Base-by-base conservation (phyloP, 108 stramenopile species). In the Conticribra guillardii region DNA sequence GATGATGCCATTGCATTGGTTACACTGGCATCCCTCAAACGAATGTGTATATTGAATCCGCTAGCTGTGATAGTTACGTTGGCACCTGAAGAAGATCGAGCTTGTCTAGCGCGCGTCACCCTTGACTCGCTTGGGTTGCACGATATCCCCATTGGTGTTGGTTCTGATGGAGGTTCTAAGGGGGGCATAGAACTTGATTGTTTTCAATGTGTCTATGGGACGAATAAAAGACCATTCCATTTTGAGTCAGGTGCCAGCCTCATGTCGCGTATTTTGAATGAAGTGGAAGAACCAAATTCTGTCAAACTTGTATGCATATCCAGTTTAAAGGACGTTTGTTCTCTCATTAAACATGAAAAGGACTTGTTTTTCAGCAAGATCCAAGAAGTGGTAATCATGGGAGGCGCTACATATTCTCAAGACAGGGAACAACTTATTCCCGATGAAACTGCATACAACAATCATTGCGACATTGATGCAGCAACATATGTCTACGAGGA, bases 101-200 rank as follows among this genome's bases (percentile, higher is more conserved):
- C 68, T 15, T 32, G 47, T 18, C 59, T 69, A n/a, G 68, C 68
- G 4, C 50, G 68, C 31, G 44, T 29, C 16, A 30, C 44, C 24
- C 68, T 69, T 19, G 68, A 69, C 60, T 47, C 58, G 0, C 45
- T 69, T 5, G 60, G 60, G 4, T 8, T 69, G 0, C 45, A 24
- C 21, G 60, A 54, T 33, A 60, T 69, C 14, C 68, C 68, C 3
- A 60, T 69, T 27, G 58, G 68, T n/a, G 46, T 69, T 0, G 68
- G 68, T 7, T 48, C 44, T 0, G 58, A 60, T 69, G 68, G 60
- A 22, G 68, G 60, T 19, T 23, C 26, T 45, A 1, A 27, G 19
- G 68, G 29, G 21, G 46, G 8, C 22, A 41, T 60, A 24, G 60
- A 61, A 47, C 26, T 69, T 33, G 21, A 69, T n/a, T 60, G 31